Base-by-base conservation (phyloP, 2,329 filamentous ascomycete genomes). In the Cladophialophora exuberans region DNA sequence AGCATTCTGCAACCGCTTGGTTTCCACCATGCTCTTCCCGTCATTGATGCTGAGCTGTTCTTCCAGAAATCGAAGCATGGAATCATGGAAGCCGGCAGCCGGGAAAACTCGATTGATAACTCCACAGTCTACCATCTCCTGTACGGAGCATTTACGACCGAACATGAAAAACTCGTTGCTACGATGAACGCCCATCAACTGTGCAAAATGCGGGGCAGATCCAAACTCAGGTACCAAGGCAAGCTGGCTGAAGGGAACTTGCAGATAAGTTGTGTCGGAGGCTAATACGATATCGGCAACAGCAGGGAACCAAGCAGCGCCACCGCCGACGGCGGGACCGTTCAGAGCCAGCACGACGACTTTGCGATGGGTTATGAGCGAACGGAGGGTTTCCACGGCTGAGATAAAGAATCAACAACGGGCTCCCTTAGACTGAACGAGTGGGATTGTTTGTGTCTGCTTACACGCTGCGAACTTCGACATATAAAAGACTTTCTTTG, bases 21-120 rank as follows among this genome's bases (percentile, higher is more conserved):
- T 73, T 69, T 79, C 76, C 63, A 78, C 76, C 76, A 79, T 78
- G 63, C 75, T 78, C 65, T 74, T 75, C n/a, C 76, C 76, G 67
- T 79, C 76, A 65, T 78, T 79, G 0, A 68, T 92, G 42, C 63
- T 62, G 26, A 79, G 59, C 65, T 77, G 72, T n/a, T 68, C 72
- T 33, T 73, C 64, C 55, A 79, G 59, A 51, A 74, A 79, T 39
- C 50, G 76, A 69, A 52, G 33, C 13, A 36, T 17, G 18, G 33
- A 6, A 11, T 17, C 11, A 17, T 36, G 33, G 33, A 36, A 36
- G 33, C 10, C 10, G 5, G n/a, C 33, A 6, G n/a, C 18, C 4
- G 33, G 33, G 33, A 36, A 3, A 4, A 36, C 11, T 5, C 6
- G 11, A 11, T 36, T 36, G 3, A 36, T 17, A 13, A 36, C 13